phyloP scores from a whole-genome alignment of 1,284 basidiomycete genomes.

The Malassezia pachydermatis region DNA sequence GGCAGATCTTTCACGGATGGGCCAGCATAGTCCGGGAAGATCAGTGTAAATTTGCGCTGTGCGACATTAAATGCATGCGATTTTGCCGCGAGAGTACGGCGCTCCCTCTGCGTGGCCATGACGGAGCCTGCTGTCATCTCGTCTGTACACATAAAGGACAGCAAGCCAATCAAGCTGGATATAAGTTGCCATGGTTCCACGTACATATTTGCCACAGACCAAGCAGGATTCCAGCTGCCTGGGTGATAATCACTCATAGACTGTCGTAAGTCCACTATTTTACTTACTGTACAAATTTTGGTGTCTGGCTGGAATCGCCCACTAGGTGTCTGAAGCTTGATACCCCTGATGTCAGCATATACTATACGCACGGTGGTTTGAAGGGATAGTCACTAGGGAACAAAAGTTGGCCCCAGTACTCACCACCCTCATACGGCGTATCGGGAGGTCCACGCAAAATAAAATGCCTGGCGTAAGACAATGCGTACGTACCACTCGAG shows the following conservation, averaged over 20 bases:
- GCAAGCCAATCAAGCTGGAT: conserved; percentile 68
- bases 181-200: neutral
- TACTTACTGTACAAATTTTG: conserved; percentile 58
- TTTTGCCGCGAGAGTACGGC: conserved; percentile 62
- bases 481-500: conserved; percentile 49
- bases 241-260: conserved; percentile 61
- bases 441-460: conserved; percentile 74
- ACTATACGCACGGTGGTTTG: conserved; percentile 51
- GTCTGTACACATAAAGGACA: conserved; percentile 91
- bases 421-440: conserved; percentile 79
- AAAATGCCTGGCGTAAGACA: conserved; percentile 53
- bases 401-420: conserved; percentile 62
- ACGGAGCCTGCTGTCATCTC: conserved; percentile 92
- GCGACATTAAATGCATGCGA: conserved; percentile 76
- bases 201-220: conserved; percentile 83
- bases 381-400: conserved; percentile 62
- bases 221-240: conserved; percentile 76
- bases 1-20: conserved; percentile 28
- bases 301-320: conserved; percentile 83
- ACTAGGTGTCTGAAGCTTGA: conserved; percentile 93
- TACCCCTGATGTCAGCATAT: conserved; percentile 53
- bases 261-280: neutral
- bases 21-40: conserved; percentile 40
- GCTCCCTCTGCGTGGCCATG: conserved; percentile 67
- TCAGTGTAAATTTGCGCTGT: conserved; percentile 60